Conservation (phyloP, 2,329 filamentous ascomycete species). For the Juglanconis sp. region DNA sequence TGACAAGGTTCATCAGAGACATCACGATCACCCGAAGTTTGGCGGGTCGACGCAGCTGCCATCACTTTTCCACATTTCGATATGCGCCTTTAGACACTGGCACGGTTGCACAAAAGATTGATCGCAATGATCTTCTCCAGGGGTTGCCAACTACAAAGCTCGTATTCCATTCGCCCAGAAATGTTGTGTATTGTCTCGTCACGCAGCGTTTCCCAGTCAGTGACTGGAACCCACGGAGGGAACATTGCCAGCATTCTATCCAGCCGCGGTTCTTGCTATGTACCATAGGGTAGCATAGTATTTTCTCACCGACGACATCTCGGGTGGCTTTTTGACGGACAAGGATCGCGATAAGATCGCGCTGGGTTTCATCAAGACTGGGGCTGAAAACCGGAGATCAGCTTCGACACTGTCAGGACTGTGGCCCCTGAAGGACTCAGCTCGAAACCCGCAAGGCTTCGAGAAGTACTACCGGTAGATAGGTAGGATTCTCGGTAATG, state of each 20-base stretch:
- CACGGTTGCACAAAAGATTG: conserved; percentile 11
- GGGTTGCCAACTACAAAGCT: conserved; percentile 16
- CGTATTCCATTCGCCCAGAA: conserved; percentile 17
- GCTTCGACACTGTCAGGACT: neutral
- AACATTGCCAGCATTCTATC: neutral
- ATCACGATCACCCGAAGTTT: neutral
- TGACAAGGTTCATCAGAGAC: neutral
- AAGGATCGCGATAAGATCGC: conserved; percentile 16
- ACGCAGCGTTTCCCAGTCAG: conserved; percentile 11
- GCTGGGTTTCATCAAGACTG: neutral
- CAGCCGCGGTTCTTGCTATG: neutral
- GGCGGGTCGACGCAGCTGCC: neutral
- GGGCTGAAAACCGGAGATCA: neutral
- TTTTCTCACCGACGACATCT: neutral
- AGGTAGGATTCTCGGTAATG: too few species aligned
- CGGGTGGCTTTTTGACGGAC: conserved; percentile 1
- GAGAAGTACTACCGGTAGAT: neutral
- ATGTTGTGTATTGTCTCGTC: conserved; percentile 15
- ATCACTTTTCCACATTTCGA: neutral
- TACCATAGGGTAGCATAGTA: neutral
- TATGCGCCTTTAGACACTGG: neutral
- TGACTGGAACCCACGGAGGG: neutral
- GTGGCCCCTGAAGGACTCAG: too few species aligned
- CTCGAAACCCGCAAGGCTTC: neutral
- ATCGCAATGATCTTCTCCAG: conserved; percentile 14